Evolutionary conservation across 306 rosid species (phyloP).

Genomic region (Sicyos edulis): DNA sequence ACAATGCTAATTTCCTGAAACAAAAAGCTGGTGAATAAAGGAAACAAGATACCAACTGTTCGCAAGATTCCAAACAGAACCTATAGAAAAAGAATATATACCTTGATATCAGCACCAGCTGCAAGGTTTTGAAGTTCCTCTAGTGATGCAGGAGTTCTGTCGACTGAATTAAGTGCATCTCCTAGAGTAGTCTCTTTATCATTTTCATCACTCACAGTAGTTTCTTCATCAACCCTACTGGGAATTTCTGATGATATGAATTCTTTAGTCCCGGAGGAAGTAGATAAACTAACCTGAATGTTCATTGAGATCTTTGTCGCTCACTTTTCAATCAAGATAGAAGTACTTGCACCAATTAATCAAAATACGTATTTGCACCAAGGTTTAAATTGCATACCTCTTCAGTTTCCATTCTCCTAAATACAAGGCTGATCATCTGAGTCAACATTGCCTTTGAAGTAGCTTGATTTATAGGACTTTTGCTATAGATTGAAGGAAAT

Average conservation of each 20-base stretch:
- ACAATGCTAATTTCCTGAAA: conserved; percentile 18
- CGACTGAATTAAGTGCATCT: conserved; percentile 75
- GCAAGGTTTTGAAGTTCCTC: conserved; percentile 98
- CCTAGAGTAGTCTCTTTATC: conserved; percentile 75
- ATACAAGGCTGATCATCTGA: conserved; percentile 85
- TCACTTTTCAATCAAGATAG: conserved; percentile 15
- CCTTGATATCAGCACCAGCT: conserved; percentile 98
- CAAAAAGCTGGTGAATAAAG: neutral
- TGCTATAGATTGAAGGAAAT: conserved; percentile 51
- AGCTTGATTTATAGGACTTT: conserved; percentile 98
- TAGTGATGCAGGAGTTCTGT: conserved; percentile 70
- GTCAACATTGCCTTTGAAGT: conserved; percentile 99
- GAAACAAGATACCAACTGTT: conserved; percentile 10
- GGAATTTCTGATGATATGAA: conserved; percentile 43
- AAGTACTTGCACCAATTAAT: conserved; percentile 13
- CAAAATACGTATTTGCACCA: conserved; percentile 20
- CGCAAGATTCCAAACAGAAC: conserved; percentile 1
- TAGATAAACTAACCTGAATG: conserved; percentile 53
- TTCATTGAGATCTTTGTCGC: conserved; percentile 25
- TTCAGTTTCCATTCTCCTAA: conserved; percentile 96
- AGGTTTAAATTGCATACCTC: conserved; percentile 43
- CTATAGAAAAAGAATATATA: conserved; percentile 25
- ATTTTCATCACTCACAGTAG: conserved; percentile 41
- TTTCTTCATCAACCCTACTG: conserved; percentile 48
- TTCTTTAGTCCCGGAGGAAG: conserved; percentile 48